phyloP scores from a whole-genome alignment of 306 rosid species.

The Vigna mungo region DNA sequence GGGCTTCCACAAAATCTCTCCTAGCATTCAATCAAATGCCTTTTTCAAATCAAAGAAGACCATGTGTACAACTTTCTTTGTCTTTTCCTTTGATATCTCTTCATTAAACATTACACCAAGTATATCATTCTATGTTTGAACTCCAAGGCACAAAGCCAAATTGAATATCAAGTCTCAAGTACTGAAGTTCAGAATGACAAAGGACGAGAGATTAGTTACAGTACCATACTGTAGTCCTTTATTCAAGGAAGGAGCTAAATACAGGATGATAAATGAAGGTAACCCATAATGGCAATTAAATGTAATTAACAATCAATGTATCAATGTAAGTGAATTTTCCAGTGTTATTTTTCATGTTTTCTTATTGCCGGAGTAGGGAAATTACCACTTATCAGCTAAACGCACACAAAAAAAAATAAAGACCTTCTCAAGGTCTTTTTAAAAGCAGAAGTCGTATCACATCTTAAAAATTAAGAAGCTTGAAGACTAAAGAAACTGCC shows the following conservation, averaged over 20 bases:
- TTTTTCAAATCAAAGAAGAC: too few relatives aligned
- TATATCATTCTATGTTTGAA: too few relatives aligned
- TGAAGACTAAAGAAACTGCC: constrained; percentile 6
- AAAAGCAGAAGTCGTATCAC: not conserved
- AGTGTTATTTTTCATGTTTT: not conserved
- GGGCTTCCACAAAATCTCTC: too few relatives aligned
- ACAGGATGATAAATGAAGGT: constrained; percentile 11
- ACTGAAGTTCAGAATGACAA: not conserved
- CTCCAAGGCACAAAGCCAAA: too few relatives aligned
- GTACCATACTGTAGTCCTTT: not conserved
- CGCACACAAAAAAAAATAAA: not conserved
- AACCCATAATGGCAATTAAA: constrained; percentile 13
- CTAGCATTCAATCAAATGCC: too few relatives aligned
- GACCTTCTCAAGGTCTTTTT: not conserved
- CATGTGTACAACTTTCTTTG: too few relatives aligned
- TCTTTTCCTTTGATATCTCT: too few relatives aligned
- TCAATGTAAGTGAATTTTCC: not conserved
- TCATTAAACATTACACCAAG: too few relatives aligned
- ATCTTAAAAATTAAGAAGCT: not conserved
- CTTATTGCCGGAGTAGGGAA: not conserved
- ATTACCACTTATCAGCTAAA: constrained; percentile 21
- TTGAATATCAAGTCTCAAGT: too few relatives aligned
- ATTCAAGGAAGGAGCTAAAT: constrained; percentile 14
- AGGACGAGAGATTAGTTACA: not conserved
- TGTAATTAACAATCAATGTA: not conserved